Percentiles rank a stretch among this genome's conserved stretches.
Conservation (phyloP, 768 basidiomycete species). For the Gloeostereum incarnatum region DNA sequence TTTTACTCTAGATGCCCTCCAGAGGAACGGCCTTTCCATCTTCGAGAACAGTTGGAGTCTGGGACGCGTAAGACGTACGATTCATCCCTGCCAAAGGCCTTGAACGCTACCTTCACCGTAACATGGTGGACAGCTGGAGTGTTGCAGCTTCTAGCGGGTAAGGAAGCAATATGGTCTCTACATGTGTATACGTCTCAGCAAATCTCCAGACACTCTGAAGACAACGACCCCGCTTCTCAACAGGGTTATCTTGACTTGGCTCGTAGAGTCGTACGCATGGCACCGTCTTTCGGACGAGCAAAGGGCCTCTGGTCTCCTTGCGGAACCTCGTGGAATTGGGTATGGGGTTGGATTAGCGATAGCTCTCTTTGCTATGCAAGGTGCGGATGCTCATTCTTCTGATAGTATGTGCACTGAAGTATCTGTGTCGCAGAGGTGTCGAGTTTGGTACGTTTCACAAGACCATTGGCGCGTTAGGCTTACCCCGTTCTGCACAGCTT, state of each 20-base stretch:
- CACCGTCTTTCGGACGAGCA: slow-evolving; percentile 21
- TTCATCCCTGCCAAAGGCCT: slow-evolving; percentile 15
- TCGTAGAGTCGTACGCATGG: slow-evolving; percentile 30
- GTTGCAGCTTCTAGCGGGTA: slow-evolving; percentile 18
- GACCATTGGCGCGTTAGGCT: neutral
- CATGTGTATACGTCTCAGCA: no score
- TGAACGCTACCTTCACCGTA: slow-evolving; percentile 20
- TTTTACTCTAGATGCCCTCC: slow-evolving; percentile 37
- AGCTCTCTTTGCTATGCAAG: slow-evolving; percentile 43
- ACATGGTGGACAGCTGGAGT: slow-evolving; percentile 22
- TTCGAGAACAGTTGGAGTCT: neutral
- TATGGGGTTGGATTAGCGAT: slow-evolving; percentile 45
- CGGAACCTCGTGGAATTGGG: slow-evolving; percentile 32
- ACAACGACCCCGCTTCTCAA: slow-evolving; percentile 39
- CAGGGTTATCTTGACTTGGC: slow-evolving; percentile 37
- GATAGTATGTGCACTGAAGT: neutral
- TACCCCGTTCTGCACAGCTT: slow-evolving; percentile 6
- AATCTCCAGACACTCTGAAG: slow-evolving; percentile 30
- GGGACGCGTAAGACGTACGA: neutral
- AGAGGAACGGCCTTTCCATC: slow-evolving; percentile 21
- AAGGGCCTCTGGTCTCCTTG: slow-evolving; percentile 13
- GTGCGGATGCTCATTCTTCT: slow-evolving; percentile 12
- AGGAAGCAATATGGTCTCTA: no score
- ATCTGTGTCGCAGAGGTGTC: slow-evolving; percentile 15
- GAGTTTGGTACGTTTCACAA: slow-evolving; percentile 18